Evolutionary conservation across 345 rosid genomes (phyloP).

Genomic region (Eucalyptus regnans): DNA sequence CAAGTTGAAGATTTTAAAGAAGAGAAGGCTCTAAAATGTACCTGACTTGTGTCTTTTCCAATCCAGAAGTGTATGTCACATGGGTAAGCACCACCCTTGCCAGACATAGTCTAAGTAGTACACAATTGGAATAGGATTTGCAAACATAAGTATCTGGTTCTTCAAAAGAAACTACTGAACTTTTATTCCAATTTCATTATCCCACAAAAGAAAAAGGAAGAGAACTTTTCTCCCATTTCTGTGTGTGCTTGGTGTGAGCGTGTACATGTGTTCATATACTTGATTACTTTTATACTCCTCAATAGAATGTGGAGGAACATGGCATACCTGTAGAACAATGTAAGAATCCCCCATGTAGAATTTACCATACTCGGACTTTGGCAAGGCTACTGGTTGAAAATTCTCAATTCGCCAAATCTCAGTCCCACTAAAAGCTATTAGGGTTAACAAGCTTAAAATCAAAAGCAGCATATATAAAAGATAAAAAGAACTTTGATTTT

Average conservation of each 20-base stretch:
- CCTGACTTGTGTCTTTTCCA: slow-evolving; percentile 98
- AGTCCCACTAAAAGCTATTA: slow-evolving; percentile 71
- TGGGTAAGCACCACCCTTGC: slow-evolving; percentile 76
- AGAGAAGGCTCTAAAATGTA: slow-evolving; percentile 1
- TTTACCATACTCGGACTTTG: slow-evolving; percentile 87
- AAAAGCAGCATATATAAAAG: not conserved
- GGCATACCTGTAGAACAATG: slow-evolving; percentile 78
- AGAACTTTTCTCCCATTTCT: not conserved
- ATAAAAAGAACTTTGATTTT: not conserved
- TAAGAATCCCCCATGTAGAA: slow-evolving; percentile 94
- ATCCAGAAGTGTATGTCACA: slow-evolving; percentile 97
- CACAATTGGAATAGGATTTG: not conserved
- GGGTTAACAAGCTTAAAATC: slow-evolving; percentile 28
- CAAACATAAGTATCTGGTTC: not conserved
- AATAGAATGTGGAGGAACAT: not conserved
- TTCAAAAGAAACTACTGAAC: not conserved
- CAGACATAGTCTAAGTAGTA: slow-evolving; percentile 49
- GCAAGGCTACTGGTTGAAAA: slow-evolving; percentile 79
- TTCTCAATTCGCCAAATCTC: slow-evolving; percentile 98
- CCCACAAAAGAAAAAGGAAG: not conserved
- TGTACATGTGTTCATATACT: not conserved
- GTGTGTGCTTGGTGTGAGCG: not conserved
- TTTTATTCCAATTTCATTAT: not conserved
- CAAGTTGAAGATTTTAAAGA: not conserved
- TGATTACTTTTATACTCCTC: not conserved